A percentile compares a stretch with the other conserved stretches of the same genome.
These are phyloP conservation scores for Barnettozyma botsteinii DNA, from an alignment of 805 yeast genomes.

Conservation along the genomic window DNA sequence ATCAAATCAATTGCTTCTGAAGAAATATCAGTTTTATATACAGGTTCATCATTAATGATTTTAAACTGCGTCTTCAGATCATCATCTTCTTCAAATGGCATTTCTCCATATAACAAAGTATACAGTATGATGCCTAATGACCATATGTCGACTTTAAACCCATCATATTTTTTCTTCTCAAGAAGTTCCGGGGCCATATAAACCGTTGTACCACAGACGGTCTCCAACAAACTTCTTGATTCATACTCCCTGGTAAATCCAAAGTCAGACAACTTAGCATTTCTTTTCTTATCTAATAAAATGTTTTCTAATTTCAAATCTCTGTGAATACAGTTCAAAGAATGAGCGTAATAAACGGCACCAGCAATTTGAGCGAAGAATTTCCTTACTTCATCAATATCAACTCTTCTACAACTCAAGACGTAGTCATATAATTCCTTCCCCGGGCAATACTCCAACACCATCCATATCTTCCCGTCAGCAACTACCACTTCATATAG, in stretches of 20 bases:
- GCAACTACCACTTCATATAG: conserved; percentile 83
- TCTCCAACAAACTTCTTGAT: conserved; percentile 54
- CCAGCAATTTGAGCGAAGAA: conserved; percentile 59
- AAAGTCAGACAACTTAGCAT: conserved; percentile 81
- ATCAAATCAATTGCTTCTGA: conserved; percentile 47
- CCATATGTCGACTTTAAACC: conserved; percentile 85
- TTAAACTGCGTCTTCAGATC: conserved; percentile 53
- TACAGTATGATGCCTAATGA: conserved; percentile 83
- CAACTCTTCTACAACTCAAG: conserved; percentile 44
- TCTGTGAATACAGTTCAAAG: conserved; percentile 73
- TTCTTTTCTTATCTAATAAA: conserved; percentile 47
- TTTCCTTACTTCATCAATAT: conserved; percentile 42
- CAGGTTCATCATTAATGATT: conserved; percentile 64
- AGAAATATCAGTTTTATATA: conserved; percentile 42
- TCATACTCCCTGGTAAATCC: conserved; percentile 85
- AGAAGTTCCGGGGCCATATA: conserved; percentile 96
- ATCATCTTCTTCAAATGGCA: conserved; percentile 89
- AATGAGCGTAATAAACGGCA: conserved; percentile 65
- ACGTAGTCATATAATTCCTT: conserved; percentile 69
- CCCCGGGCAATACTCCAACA: conserved; percentile 83
- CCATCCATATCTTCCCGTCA: conserved; percentile 79
- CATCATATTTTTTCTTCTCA: conserved; percentile 62
- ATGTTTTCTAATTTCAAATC: conserved; percentile 83
- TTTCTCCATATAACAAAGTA: conserved; percentile 75
- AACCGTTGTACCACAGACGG: conserved; percentile 90